Conservation (phyloP, 2,329 filamentous ascomycete genomes). For the Pleomassaria siparia region DNA sequence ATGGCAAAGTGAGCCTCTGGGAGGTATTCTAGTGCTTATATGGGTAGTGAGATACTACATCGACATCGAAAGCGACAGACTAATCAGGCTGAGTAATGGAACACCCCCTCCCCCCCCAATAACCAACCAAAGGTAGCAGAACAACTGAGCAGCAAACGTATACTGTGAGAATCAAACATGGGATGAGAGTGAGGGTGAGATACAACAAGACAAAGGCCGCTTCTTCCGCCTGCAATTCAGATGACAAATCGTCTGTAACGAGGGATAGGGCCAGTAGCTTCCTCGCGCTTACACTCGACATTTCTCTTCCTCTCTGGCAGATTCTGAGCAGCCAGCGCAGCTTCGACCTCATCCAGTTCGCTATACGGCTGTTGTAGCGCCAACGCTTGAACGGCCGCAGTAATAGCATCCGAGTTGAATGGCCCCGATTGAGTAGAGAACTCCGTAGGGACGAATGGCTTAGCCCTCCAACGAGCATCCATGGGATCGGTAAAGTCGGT, state of each 20-base stretch:
- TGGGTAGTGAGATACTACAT: too few species aligned
- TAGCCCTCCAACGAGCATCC: conserved; percentile 24
- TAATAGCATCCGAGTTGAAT: conserved; percentile 18
- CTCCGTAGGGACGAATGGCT: conserved; percentile 14
- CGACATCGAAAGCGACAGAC: too few species aligned
- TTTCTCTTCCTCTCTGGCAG: background rate
- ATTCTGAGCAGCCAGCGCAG: conserved; percentile 13
- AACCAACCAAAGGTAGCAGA: too few species aligned
- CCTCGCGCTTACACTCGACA: background rate
- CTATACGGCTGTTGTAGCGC: conserved; percentile 26
- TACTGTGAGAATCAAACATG: too few species aligned
- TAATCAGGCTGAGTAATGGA: too few species aligned
- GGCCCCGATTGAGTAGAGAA: conserved; percentile 15
- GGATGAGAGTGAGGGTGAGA: too few species aligned
- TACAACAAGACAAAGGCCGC: too few species aligned
- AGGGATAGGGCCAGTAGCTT: conserved; percentile 5
- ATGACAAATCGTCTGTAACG: conserved; percentile 9
- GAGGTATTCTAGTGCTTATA: conserved; percentile 91
- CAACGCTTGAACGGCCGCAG: conserved; percentile 12
- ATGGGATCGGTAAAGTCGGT: conserved; percentile 38
- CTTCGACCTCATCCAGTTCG: conserved; percentile 21
- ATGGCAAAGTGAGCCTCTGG: conserved; percentile 95
- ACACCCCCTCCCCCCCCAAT: too few species aligned
- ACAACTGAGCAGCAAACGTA: too few species aligned
- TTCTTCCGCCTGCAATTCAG: too few species aligned